Evolutionary conservation across 2,329 filamentous ascomycete species (phyloP).

Genomic region (Fusarium pseudoanthophilum): DNA sequence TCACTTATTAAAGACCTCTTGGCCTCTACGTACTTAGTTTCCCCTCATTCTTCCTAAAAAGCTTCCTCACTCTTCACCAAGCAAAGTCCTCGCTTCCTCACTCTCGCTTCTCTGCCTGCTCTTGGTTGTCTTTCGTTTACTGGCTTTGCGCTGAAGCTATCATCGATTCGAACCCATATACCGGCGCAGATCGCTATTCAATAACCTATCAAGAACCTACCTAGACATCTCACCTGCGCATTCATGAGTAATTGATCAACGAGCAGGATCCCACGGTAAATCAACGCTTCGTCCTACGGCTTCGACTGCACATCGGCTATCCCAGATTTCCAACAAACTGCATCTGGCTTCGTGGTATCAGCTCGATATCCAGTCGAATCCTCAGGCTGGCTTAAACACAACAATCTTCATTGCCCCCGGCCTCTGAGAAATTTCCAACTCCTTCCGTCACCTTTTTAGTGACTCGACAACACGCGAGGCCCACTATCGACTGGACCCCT

Average conservation of each 20-base stretch:
- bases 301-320: neutral
- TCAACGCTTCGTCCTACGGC: slow-evolving; percentile 19
- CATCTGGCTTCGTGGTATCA: slow-evolving; percentile 11
- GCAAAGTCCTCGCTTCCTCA: slow-evolving; percentile 17
- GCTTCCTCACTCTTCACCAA: slow-evolving; percentile 11
- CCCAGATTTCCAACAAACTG: slow-evolving; percentile 27
- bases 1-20: slow-evolving; percentile 36
- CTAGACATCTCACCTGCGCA: slow-evolving; percentile 11
- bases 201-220: neutral
- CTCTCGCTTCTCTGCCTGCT: slow-evolving; percentile 15
- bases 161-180: slow-evolving; percentile 4
- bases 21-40: slow-evolving; percentile 3
- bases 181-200: slow-evolving; percentile 2
- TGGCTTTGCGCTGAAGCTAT: slow-evolving; percentile 16
- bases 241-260: slow-evolving; percentile 18
- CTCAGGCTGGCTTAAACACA: slow-evolving; percentile 24
- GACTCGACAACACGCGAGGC: slow-evolving; percentile 24
- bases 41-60: slow-evolving; percentile 23
- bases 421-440: slow-evolving; percentile 13
- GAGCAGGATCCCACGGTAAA: slow-evolving; percentile 15
- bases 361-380: slow-evolving; percentile 19
- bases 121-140: slow-evolving; percentile 33
- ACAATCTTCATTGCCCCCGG: slow-evolving; percentile 19
- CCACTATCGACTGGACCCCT: slow-evolving; percentile 26
- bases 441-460: slow-evolving; percentile 18